These are phyloP conservation scores for Lentinula sp. DNA, from an alignment of 768 basidiomycete genomes.

Conservation along the genomic window DNA sequence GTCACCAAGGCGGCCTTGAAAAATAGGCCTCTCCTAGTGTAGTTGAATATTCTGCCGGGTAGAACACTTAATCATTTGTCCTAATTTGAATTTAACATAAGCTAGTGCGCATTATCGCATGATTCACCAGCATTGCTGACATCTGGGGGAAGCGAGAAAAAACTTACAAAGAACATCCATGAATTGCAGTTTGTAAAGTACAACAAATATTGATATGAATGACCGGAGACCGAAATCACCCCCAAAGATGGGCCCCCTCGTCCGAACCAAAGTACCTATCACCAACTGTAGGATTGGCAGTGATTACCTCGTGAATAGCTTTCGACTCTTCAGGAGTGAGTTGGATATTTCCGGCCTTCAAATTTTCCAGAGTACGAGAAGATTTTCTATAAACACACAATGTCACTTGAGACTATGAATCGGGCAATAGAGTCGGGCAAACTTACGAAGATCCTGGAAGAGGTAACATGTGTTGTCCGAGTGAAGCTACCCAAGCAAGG, in stretches of 20 bases:
- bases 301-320: constrained; percentile 1
- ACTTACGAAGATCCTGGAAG: constrained; percentile 35
- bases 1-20: too few relatives aligned
- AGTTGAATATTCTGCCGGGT: too few relatives aligned
- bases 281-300: not conserved
- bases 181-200: too few relatives aligned
- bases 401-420: not conserved
- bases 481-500: constrained; percentile 36
- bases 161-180: too few relatives aligned
- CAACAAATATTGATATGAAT: too few relatives aligned
- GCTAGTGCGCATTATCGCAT: not conserved
- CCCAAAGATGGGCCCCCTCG: constrained; percentile 4
- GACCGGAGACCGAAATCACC: not conserved
- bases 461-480: constrained; percentile 38
- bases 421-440: too few relatives aligned
- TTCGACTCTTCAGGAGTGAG: constrained; percentile 5
- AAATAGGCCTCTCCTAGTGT: too few relatives aligned
- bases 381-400: constrained; percentile 9
- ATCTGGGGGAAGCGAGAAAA: not conserved
- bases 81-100: too few relatives aligned
- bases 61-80: too few relatives aligned
- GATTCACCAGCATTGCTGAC: too few relatives aligned
- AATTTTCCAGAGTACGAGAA: constrained; percentile 37
- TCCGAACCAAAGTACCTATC: constrained; percentile 4
- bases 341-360: constrained; percentile 27